These are phyloP conservation scores for Pilobolus umbonatus DNA, from an alignment of 192 early-diverging fungal species.

Conservation along the genomic window DNA sequence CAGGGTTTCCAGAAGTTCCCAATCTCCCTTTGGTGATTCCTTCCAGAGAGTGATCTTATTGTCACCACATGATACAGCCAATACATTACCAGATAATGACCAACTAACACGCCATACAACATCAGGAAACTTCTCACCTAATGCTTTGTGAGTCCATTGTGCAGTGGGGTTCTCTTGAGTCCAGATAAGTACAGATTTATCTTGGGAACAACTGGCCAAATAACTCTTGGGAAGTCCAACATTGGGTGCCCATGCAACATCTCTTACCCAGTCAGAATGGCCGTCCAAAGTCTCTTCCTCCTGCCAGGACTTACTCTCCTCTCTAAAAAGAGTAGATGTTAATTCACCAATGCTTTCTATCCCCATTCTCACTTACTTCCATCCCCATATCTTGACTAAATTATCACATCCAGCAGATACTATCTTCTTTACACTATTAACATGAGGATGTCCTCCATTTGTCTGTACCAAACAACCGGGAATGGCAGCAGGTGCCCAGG, in stretches of 20 bases:
- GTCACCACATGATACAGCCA: constrained; percentile 95
- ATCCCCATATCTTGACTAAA: constrained; percentile 91
- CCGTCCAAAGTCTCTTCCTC: constrained; percentile 79
- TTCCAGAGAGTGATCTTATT: constrained; percentile 98
- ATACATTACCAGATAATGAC: constrained; percentile 90
- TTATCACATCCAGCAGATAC: constrained; percentile 96
- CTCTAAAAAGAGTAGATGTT: constrained; percentile 33
- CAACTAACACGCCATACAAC: constrained; percentile 99
- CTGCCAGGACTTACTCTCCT: constrained; percentile 77
- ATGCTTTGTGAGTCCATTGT: constrained; percentile 71
- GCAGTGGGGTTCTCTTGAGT: constrained; percentile 68
- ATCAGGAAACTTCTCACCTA: constrained; percentile 84
- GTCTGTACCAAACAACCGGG: constrained; percentile 66
- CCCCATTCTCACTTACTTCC: constrained; percentile 26
- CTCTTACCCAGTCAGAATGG: constrained; percentile 97
- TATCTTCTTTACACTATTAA: constrained; percentile 69
- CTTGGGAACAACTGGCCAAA: constrained; percentile 94
- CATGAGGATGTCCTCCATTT: constrained; percentile 50
- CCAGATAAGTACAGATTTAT: constrained; percentile 96
- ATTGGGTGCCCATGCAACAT: constrained; percentile 95
- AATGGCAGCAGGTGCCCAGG: constrained; percentile 89
- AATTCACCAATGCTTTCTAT: background rate
- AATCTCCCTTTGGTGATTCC: constrained; percentile 88
- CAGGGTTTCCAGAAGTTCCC: constrained; percentile 80
- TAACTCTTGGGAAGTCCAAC: constrained; percentile 86